Evolutionary conservation across 208 protist genomes (phyloP), one percentile per base, ranked within the genome.

Genomic region (Wallacemonas sp.): DNA sequence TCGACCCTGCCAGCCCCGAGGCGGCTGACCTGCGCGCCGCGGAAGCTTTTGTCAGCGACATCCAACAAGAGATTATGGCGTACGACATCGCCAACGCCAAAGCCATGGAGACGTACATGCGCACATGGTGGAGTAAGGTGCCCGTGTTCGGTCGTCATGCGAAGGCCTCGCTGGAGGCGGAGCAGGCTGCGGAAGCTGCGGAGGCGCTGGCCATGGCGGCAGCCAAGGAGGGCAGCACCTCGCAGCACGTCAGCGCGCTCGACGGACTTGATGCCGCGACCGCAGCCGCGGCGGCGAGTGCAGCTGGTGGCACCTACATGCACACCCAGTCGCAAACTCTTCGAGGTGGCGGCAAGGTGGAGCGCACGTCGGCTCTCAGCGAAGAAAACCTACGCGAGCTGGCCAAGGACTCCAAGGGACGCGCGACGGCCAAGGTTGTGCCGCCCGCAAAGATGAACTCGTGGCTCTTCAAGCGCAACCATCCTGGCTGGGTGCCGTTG

Each of bases 11-110:
- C 26, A 90, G 84, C 63, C 48, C 61, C 3, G 87, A 93, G 59
- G 81, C 81, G 11, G 84, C 83, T 0, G 80, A 85, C 28, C 73
- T 93, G 61, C 83, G 88, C 55, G 83, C 83, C 2, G 87, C 87
- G 11, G 87, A 93, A 74, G 84, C 81, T 16, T 93, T 93, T 31
- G 69, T 93, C n/a, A 78, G 74, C 42, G 81, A 90, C 46, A 90
- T 93, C 26, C 87, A 89, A 44, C 81, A 81, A 31, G 79, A 94
- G 64, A 94, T 94, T 16, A 49, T 88, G 20, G 84, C 79, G n/a
- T 91, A 89, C 57, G 88, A 94, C 64, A 79, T 89, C 20, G 88
- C 85, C 28, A 94, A 94, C 54, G 85, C 85, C n/a, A 79, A 76
- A 20, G 88, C 88, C 5, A 86, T 91, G 74, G 82, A 91, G 75